phyloP scores from a whole-genome alignment of 768 basidiomycete species.

The Suillus hirtellus region DNA sequence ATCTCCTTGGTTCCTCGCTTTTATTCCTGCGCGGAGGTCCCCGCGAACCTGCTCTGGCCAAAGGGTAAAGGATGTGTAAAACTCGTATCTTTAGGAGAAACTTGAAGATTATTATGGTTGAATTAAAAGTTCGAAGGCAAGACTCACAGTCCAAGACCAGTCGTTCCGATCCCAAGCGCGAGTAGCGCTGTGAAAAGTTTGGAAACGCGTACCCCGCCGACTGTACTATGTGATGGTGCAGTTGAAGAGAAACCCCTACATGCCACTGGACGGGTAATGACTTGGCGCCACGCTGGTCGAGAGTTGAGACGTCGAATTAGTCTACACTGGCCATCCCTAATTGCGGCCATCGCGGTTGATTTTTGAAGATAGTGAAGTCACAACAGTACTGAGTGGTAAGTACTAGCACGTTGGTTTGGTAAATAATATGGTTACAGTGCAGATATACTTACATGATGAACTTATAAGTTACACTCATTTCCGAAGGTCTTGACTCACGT shows the following conservation, averaged over 20 bases:
- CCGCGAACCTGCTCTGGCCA: slow-evolving; percentile 66
- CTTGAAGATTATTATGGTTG: neutral
- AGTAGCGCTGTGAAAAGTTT: slow-evolving; percentile 41
- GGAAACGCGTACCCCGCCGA: slow-evolving; percentile 28
- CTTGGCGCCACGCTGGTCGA: neutral
- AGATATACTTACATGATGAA: no score
- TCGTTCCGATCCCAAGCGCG: slow-evolving; percentile 38
- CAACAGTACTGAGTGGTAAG: neutral
- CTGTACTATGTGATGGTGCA: slow-evolving; percentile 5
- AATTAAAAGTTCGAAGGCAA: slow-evolving; percentile 2
- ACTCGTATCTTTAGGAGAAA: slow-evolving; percentile 44
- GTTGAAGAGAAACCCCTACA: slow-evolving; percentile 14
- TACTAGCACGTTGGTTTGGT: neutral
- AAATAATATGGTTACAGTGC: no score
- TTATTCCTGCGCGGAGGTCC: slow-evolving; percentile 66
- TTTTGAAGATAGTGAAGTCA: neutral
- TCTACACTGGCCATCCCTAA: neutral
- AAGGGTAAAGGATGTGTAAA: slow-evolving; percentile 56
- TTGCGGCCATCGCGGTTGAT: neutral
- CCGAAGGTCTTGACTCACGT: no score
- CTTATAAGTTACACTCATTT: no score
- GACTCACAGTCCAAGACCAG: slow-evolving; percentile 46
- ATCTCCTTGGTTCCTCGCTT: slow-evolving; percentile 61
- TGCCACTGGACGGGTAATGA: neutral
- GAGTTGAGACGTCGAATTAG: slow-evolving; percentile 2